Evolutionary conservation across 1,284 basidiomycete species (phyloP).

Genomic region (Tilletia caries): DNA sequence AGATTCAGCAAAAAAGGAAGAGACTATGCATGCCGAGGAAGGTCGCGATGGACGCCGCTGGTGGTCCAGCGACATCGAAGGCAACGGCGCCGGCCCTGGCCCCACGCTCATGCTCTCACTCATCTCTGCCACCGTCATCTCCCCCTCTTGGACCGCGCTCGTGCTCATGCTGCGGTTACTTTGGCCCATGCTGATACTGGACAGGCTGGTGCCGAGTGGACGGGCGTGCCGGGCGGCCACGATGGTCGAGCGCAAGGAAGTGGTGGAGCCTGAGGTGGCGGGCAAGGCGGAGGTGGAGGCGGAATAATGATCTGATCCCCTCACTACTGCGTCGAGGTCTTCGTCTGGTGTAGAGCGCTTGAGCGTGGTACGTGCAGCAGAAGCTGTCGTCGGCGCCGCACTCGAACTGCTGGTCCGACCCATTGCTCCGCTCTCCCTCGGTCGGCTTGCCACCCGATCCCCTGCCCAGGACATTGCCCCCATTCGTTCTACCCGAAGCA

Average conservation of each 20-base stretch:
- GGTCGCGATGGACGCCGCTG: too few species aligned
- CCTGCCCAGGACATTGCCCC: too few species aligned
- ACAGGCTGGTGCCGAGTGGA: neutral
- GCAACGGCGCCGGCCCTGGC: too few species aligned
- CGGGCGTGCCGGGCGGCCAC: neutral
- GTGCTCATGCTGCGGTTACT: neutral
- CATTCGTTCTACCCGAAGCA: too few species aligned
- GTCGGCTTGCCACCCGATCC: too few species aligned
- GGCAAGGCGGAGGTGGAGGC: too few species aligned
- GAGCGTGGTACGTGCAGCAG: neutral
- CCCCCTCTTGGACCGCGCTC: neutral
- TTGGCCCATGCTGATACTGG: neutral
- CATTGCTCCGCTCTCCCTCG: too few species aligned
- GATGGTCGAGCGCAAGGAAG: neutral
- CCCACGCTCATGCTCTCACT: neutral
- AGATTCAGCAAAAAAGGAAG: too few species aligned
- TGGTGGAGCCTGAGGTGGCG: too few species aligned
- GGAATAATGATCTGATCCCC: too few species aligned
- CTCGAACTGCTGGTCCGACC: neutral
- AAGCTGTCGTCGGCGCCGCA: neutral
- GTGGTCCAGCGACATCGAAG: too few species aligned
- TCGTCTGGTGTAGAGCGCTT: conserved; percentile 1
- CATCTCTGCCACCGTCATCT: conserved; percentile 9
- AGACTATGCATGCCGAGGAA: too few species aligned
- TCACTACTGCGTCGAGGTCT: neutral